Base-by-base conservation (phyloP, 2,329 filamentous ascomycete genomes). In the Blastomyces emzantsi region DNA sequence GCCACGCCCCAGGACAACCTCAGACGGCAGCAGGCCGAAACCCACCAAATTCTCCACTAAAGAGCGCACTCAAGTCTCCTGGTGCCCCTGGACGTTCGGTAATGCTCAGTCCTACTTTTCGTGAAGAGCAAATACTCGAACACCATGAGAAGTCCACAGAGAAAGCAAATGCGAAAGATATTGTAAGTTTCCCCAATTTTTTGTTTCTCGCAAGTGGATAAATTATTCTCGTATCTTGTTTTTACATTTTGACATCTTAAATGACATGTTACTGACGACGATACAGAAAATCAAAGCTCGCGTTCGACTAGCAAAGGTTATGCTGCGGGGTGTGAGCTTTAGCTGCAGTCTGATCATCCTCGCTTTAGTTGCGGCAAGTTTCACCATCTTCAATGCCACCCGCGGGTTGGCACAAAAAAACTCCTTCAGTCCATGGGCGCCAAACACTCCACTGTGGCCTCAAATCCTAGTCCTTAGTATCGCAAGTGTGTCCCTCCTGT, bases 291-390 rank as follows among this genome's bases (percentile, higher is more conserved):
- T 96, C 75, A 97, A 97, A 80, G 88, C 88, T 45, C 86, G 91
- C 69, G 92, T 97, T 43, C 87, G 94, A 57, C 83, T 97, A 77
- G 94, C 93, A 69, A 99, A 99, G 81, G 88, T 97, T 70, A 85
- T 96, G 66, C 87, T 99, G n/a, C 89, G 94, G 68, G 89, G 91
- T 63, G 90, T 97, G 78, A 97, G 93, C 82, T 97, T 99, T 77
- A 92, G 90, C 76, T 99, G 94, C 82, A 93, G 90, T 75, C 83
- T 97, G 65, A 97, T 99, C 74, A 90, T 99, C 68, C 84, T 99
- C 64, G 83, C 92, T 66, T 93, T 99, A 85, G 81, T 99, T 62
- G 87, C 89, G 17, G 85, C 90, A n/a, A 91, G 90, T 3, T 90
- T 99, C 72, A 80, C 87, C 69, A 92, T 99, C 76, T 99, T 99